phyloP scores from a whole-genome alignment of 164 flowering plant species.

The Sextonia rubra region DNA sequence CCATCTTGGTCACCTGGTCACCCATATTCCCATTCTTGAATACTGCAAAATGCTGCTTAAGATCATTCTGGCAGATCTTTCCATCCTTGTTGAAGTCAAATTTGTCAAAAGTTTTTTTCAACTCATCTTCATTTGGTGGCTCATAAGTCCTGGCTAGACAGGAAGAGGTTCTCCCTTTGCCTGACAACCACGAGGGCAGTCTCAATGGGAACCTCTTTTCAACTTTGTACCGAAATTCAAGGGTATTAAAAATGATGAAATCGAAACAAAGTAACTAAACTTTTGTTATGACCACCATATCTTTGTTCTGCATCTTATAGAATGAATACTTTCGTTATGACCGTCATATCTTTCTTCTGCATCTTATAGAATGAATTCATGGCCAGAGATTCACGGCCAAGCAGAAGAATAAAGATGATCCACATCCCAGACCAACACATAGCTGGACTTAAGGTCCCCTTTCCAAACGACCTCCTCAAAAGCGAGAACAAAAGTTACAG shows the following conservation, averaged over 20 bases:
- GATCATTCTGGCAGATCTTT: slow-evolving; percentile 63
- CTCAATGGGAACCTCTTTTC: not conserved
- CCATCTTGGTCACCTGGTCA: slow-evolving; percentile 45
- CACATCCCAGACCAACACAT: not conserved
- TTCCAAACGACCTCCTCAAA: not conserved
- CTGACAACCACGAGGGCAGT: not conserved
- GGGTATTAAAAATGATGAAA: not conserved
- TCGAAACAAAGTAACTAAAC: not conserved
- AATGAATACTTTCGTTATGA: not conserved
- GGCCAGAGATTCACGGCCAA: not conserved
- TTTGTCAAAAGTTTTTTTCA: slow-evolving; percentile 57
- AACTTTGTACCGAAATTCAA: not conserved
- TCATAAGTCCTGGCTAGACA: slow-evolving; percentile 9
- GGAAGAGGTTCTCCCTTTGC: not conserved
- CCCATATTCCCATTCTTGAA: slow-evolving; percentile 31
- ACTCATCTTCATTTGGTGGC: slow-evolving; percentile 43
- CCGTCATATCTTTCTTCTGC: not conserved
- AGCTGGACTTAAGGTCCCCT: not conserved
- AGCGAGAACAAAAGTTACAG: not conserved
- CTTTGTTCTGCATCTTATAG: not conserved
- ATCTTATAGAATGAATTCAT: not conserved
- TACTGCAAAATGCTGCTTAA: slow-evolving; percentile 42
- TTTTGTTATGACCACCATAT: not conserved
- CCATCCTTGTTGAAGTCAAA: slow-evolving; percentile 72
- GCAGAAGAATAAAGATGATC: not conserved